Evolutionary conservation across 331 rosid species (phyloP).

Genomic region (Cydonia oblonga): DNA sequence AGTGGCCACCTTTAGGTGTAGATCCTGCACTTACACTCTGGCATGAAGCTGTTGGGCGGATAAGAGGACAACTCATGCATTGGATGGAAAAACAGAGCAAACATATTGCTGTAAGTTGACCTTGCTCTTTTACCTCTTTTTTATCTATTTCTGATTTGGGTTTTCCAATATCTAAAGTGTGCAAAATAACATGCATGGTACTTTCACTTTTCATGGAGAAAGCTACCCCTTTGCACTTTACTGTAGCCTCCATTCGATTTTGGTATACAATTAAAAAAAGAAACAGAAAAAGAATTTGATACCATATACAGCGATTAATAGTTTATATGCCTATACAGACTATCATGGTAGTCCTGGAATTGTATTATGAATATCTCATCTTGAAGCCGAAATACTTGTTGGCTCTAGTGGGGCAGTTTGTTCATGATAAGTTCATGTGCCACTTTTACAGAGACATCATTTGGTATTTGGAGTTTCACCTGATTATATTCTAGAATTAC

Average conservation of each 20-base stretch:
- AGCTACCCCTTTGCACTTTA: not conserved
- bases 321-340: not conserved
- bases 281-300: not conserved
- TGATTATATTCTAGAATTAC: not conserved
- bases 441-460: not conserved
- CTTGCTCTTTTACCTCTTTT: not conserved
- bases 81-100: conserved; percentile 99
- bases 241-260: not conserved
- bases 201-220: not conserved
- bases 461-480: not conserved
- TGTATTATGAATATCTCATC: not conserved
- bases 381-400: not conserved
- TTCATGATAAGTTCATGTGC: not conserved
- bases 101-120: conserved; percentile 72
- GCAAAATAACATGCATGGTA: not conserved
- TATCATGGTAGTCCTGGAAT: not conserved
- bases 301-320: not conserved
- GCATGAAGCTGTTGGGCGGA: conserved; percentile 98
- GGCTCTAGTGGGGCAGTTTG: not conserved
- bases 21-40: conserved; percentile 90
- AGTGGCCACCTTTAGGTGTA: conserved; percentile 98
- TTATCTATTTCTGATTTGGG: not conserved
- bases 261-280: not conserved
- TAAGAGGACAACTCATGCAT: conserved; percentile 63
- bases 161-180: not conserved